Percentiles rank a stretch among this genome's conserved stretches.
These are phyloP conservation scores for Aureobasidium pullulans DNA, from an alignment of 2,329 filamentous ascomycete genomes.

Conservation along the genomic window DNA sequence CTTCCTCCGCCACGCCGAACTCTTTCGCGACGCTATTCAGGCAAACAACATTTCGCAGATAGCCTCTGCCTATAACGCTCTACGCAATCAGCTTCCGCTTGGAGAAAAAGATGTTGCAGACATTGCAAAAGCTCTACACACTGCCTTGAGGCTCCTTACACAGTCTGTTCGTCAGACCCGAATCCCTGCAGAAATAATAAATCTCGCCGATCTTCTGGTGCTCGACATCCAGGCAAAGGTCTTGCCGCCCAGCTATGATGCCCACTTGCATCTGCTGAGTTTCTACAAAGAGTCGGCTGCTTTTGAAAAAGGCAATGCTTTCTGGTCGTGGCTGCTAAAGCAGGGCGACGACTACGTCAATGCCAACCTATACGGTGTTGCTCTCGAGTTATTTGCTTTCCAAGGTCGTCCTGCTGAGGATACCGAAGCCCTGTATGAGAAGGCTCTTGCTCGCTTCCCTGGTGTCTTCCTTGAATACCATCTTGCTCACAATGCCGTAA, in stretches of 20 bases:
- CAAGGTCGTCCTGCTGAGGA: slow-evolving; percentile 32
- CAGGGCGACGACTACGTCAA: slow-evolving; percentile 37
- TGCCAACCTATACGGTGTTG: slow-evolving; percentile 38
- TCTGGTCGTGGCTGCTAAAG: slow-evolving; percentile 42
- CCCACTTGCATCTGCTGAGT: slow-evolving; percentile 40
- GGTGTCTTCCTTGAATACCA: slow-evolving; percentile 41
- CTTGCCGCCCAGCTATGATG: slow-evolving; percentile 30
- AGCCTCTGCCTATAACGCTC: slow-evolving; percentile 17
- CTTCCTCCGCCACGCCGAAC: background rate
- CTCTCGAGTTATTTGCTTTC: slow-evolving; percentile 42
- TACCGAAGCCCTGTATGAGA: slow-evolving; percentile 39
- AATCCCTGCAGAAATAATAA: slow-evolving; percentile 7
- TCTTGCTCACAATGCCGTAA: slow-evolving; percentile 39
- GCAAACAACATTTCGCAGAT: slow-evolving; percentile 17
- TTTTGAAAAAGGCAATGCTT: slow-evolving; percentile 31
- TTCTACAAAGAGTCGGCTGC: slow-evolving; percentile 40
- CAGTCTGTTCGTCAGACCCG: background rate
- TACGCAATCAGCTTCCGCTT: slow-evolving; percentile 10
- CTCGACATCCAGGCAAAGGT: slow-evolving; percentile 30
- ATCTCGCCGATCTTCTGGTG: slow-evolving; percentile 33
- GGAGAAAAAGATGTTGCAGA: slow-evolving; percentile 22
- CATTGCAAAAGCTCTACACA: slow-evolving; percentile 33
- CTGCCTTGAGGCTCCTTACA: slow-evolving; percentile 21
- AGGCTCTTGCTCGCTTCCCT: slow-evolving; percentile 41
- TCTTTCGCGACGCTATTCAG: slow-evolving; percentile 19